These are phyloP conservation scores for Apiospora kogelbergensis DNA, from an alignment of 2,329 filamentous ascomycete species.

Conservation along the genomic window DNA sequence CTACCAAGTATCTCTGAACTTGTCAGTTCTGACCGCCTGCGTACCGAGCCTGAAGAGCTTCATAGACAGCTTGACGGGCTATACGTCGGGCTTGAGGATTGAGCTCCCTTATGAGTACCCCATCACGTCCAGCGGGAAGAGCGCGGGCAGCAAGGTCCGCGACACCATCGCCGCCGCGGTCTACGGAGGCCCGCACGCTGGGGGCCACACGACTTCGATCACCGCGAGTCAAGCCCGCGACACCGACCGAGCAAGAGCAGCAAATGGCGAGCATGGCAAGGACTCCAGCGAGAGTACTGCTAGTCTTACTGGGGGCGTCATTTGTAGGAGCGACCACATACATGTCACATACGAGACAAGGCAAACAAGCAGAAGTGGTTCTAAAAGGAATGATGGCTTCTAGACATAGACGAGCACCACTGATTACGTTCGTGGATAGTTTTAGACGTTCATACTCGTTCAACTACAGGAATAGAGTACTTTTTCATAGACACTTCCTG, in stretches of 20 bases:
- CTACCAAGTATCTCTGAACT: slow-evolving; percentile 13
- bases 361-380: background rate
- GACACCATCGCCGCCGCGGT: background rate
- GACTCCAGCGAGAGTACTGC: background rate
- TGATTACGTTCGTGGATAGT: background rate
- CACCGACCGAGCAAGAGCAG: background rate
- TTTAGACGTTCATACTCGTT: no score
- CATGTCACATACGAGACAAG: background rate
- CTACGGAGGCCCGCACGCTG: background rate
- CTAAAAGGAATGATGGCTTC: background rate
- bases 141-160: background rate
- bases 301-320: background rate
- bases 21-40: slow-evolving; percentile 20
- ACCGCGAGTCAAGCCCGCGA: background rate
- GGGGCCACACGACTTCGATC: background rate
- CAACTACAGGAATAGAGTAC: no score
- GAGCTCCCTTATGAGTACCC: background rate
- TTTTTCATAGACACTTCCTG: no score
- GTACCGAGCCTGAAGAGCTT: slow-evolving; percentile 19
- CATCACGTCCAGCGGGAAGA: background rate
- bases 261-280: background rate
- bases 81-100: background rate
- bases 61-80: slow-evolving; percentile 13
- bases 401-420: background rate
- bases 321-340: background rate